Evolutionary conservation across 306 rosid species (phyloP).

Genomic region (Sicyos edulis): DNA sequence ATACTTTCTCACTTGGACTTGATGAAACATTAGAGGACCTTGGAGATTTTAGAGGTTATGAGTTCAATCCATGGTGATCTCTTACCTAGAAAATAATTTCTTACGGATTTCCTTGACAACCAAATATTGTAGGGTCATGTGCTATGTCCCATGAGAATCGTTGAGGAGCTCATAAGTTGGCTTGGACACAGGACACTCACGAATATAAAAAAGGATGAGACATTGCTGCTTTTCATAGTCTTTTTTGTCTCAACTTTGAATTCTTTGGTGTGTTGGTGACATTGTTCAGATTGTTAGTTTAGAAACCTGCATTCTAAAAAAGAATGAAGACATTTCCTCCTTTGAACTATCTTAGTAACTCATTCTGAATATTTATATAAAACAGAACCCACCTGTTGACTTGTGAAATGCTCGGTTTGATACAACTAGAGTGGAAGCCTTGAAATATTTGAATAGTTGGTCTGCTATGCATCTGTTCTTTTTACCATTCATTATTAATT

Average conservation of each 20-base stretch:
- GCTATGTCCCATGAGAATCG: no score
- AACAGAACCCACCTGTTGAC: background rate
- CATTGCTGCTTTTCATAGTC: background rate
- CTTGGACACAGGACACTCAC: no score
- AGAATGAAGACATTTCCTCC: background rate
- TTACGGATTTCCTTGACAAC: no score
- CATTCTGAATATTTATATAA: background rate
- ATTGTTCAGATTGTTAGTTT: background rate
- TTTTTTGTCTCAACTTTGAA: background rate
- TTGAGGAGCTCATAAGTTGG: no score
- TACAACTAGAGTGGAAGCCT: background rate
- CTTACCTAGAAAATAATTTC: no score
- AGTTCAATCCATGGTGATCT: no score
- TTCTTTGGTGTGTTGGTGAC: background rate
- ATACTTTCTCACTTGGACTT: background rate
- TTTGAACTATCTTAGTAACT: background rate
- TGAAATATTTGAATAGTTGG: background rate
- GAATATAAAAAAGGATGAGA: no score
- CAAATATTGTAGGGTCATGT: no score
- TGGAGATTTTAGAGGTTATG: no score
- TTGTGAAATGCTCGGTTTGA: background rate
- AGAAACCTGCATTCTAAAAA: background rate
- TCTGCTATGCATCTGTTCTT: background rate
- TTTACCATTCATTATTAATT: background rate
- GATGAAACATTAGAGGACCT: no score